These are phyloP conservation scores for Herpomyces periplanetae DNA, from an alignment of 2,329 filamentous ascomycete genomes.

Conservation along the genomic window DNA sequence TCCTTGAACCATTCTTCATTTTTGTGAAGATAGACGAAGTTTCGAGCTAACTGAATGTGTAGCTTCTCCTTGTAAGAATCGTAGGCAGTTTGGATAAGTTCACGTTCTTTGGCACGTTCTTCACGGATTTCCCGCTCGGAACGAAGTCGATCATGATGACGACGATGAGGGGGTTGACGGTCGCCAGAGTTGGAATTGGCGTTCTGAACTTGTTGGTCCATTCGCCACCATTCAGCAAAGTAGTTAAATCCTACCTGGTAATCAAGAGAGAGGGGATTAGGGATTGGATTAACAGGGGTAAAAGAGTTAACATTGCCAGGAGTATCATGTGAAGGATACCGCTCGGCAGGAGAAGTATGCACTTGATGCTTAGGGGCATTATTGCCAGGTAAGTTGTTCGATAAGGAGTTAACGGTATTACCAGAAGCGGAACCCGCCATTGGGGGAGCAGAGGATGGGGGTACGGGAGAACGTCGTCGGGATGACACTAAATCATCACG, in stretches of 20 bases:
- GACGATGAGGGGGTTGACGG: constrained; percentile 19
- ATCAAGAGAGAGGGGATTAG: constrained; percentile 27
- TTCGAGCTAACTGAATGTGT: constrained; percentile 34
- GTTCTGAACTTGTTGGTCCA: constrained; percentile 43
- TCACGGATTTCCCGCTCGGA: constrained; percentile 24
- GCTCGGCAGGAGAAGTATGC: too few species aligned
- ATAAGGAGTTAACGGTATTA: constrained; percentile 34
- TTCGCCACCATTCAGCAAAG: constrained; percentile 53
- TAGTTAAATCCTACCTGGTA: constrained; percentile 57
- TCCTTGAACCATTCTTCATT: constrained; percentile 94
- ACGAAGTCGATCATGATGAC: constrained; percentile 19
- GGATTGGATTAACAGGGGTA: constrained; percentile 20
- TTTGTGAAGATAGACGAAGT: constrained; percentile 69
- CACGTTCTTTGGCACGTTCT: constrained; percentile 37
- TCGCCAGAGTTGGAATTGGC: constrained; percentile 29
- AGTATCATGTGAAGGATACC: too few species aligned
- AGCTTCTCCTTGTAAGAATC: constrained; percentile 23
- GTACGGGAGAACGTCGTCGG: too few species aligned
- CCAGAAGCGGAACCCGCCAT: too few species aligned
- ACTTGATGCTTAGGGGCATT: constrained; percentile 14
- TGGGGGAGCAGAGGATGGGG: constrained; percentile 17
- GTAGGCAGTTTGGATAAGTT: constrained; percentile 29
- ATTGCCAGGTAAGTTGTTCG: constrained; percentile 48
- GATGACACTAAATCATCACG: too few species aligned
- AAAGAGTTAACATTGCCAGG: too few species aligned